Conservation (phyloP, 257 asterid genomes). For the Solanum acaule region DNA sequence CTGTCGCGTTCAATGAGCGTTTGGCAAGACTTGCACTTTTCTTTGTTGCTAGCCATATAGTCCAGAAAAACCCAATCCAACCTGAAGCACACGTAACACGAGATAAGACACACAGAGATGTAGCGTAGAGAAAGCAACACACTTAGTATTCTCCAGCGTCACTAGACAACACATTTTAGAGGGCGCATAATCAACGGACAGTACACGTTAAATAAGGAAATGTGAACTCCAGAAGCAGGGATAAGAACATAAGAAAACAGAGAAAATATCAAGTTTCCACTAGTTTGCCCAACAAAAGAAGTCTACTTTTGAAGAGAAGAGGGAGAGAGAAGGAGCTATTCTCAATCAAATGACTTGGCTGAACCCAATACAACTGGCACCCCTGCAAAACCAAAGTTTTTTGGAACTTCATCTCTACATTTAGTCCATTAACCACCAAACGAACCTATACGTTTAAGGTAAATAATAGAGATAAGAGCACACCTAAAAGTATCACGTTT, state of each 20-base stretch:
- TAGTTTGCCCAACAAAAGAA: neutral
- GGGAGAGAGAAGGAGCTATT: neutral
- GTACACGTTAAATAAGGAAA: neutral
- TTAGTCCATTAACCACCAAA: neutral
- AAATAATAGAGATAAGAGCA: neutral
- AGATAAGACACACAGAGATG: no score
- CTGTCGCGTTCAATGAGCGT: conserved; percentile 41
- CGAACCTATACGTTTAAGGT: neutral
- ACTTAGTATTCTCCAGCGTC: no score
- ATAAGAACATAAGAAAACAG: neutral
- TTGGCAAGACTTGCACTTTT: conserved; percentile 47
- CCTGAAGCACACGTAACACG: conserved; percentile 42
- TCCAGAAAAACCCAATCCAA: conserved; percentile 72
- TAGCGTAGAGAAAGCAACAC: no score
- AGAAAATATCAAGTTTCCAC: neutral
- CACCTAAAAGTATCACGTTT: neutral
- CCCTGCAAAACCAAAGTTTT: neutral
- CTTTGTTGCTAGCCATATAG: conserved; percentile 41
- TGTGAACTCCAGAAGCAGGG: neutral
- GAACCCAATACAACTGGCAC: neutral
- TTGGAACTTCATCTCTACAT: neutral
- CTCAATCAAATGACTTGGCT: neutral
- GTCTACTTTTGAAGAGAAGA: neutral
- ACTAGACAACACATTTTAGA: no score
- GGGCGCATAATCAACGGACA: neutral